Percentiles rank a stretch among this genome's conserved stretches.
These are phyloP conservation scores for Usnea hakonensis DNA, from an alignment of 495 filamentous ascomycete genomes.

Conservation along the genomic window DNA sequence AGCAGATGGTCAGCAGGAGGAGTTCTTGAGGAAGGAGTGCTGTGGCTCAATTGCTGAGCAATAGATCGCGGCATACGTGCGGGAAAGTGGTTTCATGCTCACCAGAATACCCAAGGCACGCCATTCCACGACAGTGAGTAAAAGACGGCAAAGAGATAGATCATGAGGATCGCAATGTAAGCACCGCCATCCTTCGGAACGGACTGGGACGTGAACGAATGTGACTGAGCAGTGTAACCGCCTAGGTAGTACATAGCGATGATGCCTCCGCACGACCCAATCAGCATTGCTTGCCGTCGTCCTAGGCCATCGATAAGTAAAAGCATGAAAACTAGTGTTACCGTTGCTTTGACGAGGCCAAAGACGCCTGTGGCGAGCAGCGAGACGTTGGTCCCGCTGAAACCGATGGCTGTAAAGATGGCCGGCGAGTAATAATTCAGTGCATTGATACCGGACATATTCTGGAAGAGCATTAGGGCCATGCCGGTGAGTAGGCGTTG, in stretches of 20 bases:
- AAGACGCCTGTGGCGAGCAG: conserved; percentile 47
- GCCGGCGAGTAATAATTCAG: conserved; percentile 46
- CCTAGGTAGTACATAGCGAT: conserved; percentile 72
- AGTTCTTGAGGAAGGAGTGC: neutral
- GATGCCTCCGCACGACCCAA: conserved; percentile 62
- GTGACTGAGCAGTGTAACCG: conserved; percentile 39
- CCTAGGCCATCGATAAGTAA: conserved; percentile 67
- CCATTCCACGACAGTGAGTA: conserved; percentile 12
- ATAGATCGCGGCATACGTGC: neutral
- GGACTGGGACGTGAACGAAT: conserved; percentile 12
- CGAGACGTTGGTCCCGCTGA: conserved; percentile 36
- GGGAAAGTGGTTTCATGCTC: neutral
- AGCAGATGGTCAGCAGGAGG: neutral
- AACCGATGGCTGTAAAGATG: conserved; percentile 41
- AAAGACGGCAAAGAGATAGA: conserved; percentile 19
- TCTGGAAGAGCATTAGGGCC: conserved; percentile 42
- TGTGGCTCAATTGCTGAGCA: neutral
- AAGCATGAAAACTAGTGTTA: conserved; percentile 56
- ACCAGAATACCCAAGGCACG: conserved; percentile 17
- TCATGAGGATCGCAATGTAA: conserved; percentile 27
- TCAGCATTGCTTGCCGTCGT: conserved; percentile 59
- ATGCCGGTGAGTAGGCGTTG: conserved; percentile 20
- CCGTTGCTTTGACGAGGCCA: conserved; percentile 46
- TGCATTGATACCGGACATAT: conserved; percentile 44
- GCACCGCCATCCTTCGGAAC: conserved; percentile 19